Evolutionary conservation across 208 protist genomes (phyloP).

Genomic region (Angomonas desouzai): DNA sequence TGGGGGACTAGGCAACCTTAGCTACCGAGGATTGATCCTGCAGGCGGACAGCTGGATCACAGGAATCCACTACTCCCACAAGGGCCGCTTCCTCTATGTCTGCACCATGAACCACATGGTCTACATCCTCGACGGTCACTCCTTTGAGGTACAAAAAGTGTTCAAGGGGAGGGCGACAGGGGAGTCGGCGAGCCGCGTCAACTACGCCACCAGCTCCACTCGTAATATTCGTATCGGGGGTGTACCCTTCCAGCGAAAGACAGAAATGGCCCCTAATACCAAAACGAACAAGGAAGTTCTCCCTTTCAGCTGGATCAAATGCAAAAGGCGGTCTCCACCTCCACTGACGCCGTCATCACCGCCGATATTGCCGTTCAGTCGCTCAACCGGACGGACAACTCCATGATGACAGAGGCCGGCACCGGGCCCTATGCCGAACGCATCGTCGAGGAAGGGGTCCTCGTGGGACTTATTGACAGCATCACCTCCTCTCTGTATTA

Average conservation of each 20-base stretch:
- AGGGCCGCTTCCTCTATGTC: conserved; percentile 46
- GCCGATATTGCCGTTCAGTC: conserved; percentile 26
- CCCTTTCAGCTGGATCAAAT: not conserved
- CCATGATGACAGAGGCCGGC: conserved; percentile 37
- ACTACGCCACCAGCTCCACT: conserved; percentile 68
- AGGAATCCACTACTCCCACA: conserved; percentile 61
- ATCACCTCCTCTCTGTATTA: conserved; percentile 53
- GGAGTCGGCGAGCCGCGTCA: conserved; percentile 35
- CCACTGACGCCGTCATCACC: conserved; percentile 24
- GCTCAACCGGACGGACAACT: conserved; percentile 30
- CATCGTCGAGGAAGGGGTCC: conserved; percentile 49
- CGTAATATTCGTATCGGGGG: conserved; percentile 51
- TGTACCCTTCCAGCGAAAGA: conserved; percentile 13
- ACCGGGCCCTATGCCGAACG: conserved; percentile 54
- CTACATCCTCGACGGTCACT: conserved; percentile 59
- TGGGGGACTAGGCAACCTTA: conserved; percentile 53
- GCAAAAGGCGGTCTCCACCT: conserved; percentile 3
- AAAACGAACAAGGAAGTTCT: not conserved
- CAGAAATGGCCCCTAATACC: not conserved
- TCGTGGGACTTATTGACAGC: conserved; percentile 58
- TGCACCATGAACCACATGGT: conserved; percentile 67
- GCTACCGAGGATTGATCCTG: conserved; percentile 59
- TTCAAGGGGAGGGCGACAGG: conserved; percentile 64
- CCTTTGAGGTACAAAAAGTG: conserved; percentile 59
- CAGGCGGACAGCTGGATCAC: conserved; percentile 62